Evolutionary conservation across 306 rosid species (phyloP), one percentile per base, ranked within the genome.

Genomic region (Ammopiptanthus mongolicus): DNA sequence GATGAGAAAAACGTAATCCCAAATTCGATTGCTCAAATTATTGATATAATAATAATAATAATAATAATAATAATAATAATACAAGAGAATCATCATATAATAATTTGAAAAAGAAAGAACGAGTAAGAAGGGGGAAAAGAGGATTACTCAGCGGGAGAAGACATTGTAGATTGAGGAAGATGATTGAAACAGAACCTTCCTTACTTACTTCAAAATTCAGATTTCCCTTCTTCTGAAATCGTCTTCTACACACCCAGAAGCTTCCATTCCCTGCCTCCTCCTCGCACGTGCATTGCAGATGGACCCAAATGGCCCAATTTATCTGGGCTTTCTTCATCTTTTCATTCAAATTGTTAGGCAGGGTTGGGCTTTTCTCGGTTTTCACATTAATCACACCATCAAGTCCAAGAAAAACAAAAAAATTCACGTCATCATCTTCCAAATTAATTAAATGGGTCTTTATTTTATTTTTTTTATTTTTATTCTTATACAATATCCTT

Each of bases 101-200:
- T 31, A 64, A 61, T 28, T 46, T 59, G 4, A 14, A 41, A 36
- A 13, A 44, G 33, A 74, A 64, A 1, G 33, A 42, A 56, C 7
- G 57, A 77, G 29, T 6, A 5, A 55, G 75, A 14, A 15, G 21
- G 3, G 19, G 15, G 50, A 69, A 59, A 71, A 18, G 69, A 70
- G 74, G 66, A 80, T 86, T 92, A 96, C 99, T 96, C 99, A 31
- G 89, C 96, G 37, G 98, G 98, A 57, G 96, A 86, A 81, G 95
- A 91, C 98, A 94, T 90, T 69, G 87, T 51, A 15, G 76, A 79
- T 57, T 46, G 72, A 58, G 80, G 80, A 77, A 82, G 83, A 75
- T 31, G 53, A 69, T 51, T 78, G 52, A 39, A 66, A 55, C 34
- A 15, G 55, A 66, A 62, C 77, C 51, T 31, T n/a, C 37, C 44